Percentiles rank a stretch among this genome's conserved stretches.
phyloP scores from a whole-genome alignment of 768 basidiomycete genomes.

The Krasilnikovozyma curviuscula region DNA sequence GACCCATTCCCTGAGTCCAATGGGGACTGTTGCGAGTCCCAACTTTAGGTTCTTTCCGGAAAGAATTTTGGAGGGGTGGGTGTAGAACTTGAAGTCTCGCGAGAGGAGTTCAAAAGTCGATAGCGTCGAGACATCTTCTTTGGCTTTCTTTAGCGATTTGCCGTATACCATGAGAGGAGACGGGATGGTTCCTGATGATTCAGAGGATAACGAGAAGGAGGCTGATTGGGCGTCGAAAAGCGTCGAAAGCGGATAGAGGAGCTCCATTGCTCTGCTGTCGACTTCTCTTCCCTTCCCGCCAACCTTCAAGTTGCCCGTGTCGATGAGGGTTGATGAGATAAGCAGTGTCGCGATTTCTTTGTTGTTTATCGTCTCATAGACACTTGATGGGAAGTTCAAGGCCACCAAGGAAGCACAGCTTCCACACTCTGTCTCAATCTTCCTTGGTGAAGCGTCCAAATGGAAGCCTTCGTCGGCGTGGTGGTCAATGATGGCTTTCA shows the following conservation, averaged over 20 bases:
- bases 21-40: slow-evolving; percentile 67
- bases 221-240: no score
- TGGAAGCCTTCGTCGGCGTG: slow-evolving; percentile 68
- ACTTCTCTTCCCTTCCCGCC: slow-evolving; percentile 53
- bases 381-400: slow-evolving; percentile 25
- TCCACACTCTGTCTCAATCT: slow-evolving; percentile 40
- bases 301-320: slow-evolving; percentile 58
- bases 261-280: slow-evolving; percentile 46
- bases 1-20: slow-evolving; percentile 42
- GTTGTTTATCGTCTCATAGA: slow-evolving; percentile 24
- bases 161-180: not conserved
- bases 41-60: slow-evolving; percentile 35
- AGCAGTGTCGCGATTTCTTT: slow-evolving; percentile 57
- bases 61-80: slow-evolving; percentile 29
- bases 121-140: slow-evolving; percentile 48
- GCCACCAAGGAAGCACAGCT: slow-evolving; percentile 59
- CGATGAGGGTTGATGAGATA: slow-evolving; percentile 60
- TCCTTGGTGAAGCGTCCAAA: slow-evolving; percentile 40
- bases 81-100: slow-evolving; percentile 89
- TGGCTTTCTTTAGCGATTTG: no score
- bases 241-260: slow-evolving; percentile 33
- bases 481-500: slow-evolving; percentile 62
- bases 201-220: not conserved
- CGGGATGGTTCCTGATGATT: not conserved
- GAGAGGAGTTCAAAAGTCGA: slow-evolving; percentile 57